These are phyloP conservation scores for Acacia confusa DNA, from an alignment of 306 rosid genomes.

Conservation along the genomic window DNA sequence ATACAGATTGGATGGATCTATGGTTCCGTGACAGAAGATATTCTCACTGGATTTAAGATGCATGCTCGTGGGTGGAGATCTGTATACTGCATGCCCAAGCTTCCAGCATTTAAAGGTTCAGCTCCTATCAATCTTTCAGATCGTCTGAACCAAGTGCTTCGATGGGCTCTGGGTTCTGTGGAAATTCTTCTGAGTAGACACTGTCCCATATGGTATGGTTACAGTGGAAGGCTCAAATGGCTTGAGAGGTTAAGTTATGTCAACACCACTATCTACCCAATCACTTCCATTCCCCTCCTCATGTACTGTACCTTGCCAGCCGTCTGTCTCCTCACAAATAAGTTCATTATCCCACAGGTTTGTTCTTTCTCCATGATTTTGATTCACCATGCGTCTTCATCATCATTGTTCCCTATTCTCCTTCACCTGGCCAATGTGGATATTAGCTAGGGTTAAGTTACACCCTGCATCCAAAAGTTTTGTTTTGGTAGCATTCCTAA, in stretches of 20 bases:
- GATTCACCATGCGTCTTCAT: slow-evolving; percentile 3
- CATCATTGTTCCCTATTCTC: not conserved
- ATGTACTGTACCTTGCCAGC: slow-evolving; percentile 89
- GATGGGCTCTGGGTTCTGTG: slow-evolving; percentile 91
- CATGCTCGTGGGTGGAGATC: slow-evolving; percentile 98
- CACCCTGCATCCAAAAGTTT: no score
- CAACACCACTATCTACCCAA: slow-evolving; percentile 87
- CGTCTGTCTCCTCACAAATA: slow-evolving; percentile 89
- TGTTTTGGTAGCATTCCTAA: no score
- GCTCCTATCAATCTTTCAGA: slow-evolving; percentile 95
- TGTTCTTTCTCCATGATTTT: slow-evolving; percentile 21
- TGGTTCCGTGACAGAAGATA: slow-evolving; percentile 95
- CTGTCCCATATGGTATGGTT: slow-evolving; percentile 94
- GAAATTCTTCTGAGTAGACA: slow-evolving; percentile 90
- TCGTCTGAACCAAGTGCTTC: slow-evolving; percentile 95
- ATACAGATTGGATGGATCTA: slow-evolving; percentile 93
- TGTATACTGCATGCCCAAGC: slow-evolving; percentile 84
- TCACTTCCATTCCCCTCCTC: slow-evolving; percentile 83
- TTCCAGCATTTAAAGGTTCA: slow-evolving; percentile 85
- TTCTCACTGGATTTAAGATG: slow-evolving; percentile 95
- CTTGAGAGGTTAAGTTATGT: slow-evolving; percentile 77
- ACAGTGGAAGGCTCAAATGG: slow-evolving; percentile 83
- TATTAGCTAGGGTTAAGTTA: no score
- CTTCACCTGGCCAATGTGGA: no score
- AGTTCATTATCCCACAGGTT: slow-evolving; percentile 95